These are phyloP conservation scores for Vitis cinerea DNA, from an alignment of 164 flowering plant species.

Conservation along the genomic window DNA sequence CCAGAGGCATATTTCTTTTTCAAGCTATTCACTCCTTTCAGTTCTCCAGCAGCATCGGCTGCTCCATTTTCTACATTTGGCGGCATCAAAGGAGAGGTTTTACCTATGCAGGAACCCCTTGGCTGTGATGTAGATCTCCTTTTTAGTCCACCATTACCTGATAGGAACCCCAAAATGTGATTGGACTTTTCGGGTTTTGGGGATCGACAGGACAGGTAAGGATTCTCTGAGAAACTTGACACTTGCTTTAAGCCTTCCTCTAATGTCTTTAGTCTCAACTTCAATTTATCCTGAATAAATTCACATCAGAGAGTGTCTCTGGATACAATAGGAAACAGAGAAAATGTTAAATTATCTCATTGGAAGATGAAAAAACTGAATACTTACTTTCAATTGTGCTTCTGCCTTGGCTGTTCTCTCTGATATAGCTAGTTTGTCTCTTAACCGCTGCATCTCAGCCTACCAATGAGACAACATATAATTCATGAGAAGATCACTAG, in stretches of 20 bases:
- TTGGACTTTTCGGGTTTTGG: conserved; percentile 46
- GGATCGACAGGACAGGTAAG: conserved; percentile 23
- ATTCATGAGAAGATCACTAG: neutral
- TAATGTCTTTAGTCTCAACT: conserved; percentile 68
- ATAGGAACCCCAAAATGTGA: conserved; percentile 51
- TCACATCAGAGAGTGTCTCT: conserved; percentile 1
- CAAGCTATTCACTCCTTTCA: conserved; percentile 34
- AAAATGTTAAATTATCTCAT: neutral
- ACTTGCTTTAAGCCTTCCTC: conserved; percentile 79
- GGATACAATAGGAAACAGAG: neutral
- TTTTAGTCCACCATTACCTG: conserved; percentile 39
- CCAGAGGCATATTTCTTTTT: conserved; percentile 34
- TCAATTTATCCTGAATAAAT: conserved; percentile 66
- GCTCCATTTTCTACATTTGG: conserved; percentile 30
- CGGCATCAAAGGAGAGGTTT: conserved; percentile 39
- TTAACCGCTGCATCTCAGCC: conserved; percentile 83
- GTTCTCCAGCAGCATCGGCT: conserved; percentile 16
- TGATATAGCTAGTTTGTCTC: conserved; percentile 68
- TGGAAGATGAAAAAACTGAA: conserved; percentile 2
- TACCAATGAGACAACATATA: conserved; percentile 18
- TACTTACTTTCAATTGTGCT: conserved; percentile 76
- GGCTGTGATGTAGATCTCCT: conserved; percentile 86
- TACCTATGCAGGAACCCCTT: conserved; percentile 39
- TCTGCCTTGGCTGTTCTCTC: conserved; percentile 91
- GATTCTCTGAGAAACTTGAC: conserved; percentile 32